Evolutionary conservation across 2,329 filamentous ascomycete species (phyloP), one percentile per base, ranked within the genome.

Genomic region (Penicillium digitatum): DNA sequence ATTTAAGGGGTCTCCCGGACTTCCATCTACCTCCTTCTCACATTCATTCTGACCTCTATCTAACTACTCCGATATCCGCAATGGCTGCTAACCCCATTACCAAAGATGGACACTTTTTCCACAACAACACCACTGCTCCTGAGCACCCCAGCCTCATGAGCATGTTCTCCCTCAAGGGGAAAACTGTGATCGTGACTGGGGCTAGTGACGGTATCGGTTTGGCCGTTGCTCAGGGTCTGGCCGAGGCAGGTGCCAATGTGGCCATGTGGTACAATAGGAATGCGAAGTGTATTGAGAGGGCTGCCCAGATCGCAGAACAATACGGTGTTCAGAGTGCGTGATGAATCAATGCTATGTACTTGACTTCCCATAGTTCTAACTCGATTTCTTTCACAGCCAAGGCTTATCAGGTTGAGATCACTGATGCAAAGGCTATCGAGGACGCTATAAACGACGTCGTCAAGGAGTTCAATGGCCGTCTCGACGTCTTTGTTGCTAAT

Each of bases 401-500:
- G 63, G 79, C 79, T 47, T 81, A 81, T 61, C 72, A 79, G 66
- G 75, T 79, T 45, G 69, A 81, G 57, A 71, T 79, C 46, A 77
- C 72, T 27, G 66, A 76, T 55, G 67, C 71, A 26, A 66, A 76
- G 39, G 69, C 71, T 24, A 74, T 78, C 20, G 71, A 77, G 59
- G 60, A 73, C 46, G 69, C 72, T 42, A 68, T 79, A 27, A 72
- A 76, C 50, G 60, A 69, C 24, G 73, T 73, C 44, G 74, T 79
- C 50, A 69, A 76, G 56, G 87, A 92, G 16, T 88, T 92, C 74
- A 85, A 87, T 67, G 86, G 86, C 56, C 83, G 87, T 5, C 81
- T 93, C 9, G 89, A 92, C 65, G 79, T 90, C 62, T 90, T 93
- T 65, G 83, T 92, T 42, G 88, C 89, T 63, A 93, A 94, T 69